A percentile compares a stretch with the other conserved stretches of the same genome.
Conservation (phyloP, 345 rosid genomes). For the Bruguiera gymnorhiza region DNA sequence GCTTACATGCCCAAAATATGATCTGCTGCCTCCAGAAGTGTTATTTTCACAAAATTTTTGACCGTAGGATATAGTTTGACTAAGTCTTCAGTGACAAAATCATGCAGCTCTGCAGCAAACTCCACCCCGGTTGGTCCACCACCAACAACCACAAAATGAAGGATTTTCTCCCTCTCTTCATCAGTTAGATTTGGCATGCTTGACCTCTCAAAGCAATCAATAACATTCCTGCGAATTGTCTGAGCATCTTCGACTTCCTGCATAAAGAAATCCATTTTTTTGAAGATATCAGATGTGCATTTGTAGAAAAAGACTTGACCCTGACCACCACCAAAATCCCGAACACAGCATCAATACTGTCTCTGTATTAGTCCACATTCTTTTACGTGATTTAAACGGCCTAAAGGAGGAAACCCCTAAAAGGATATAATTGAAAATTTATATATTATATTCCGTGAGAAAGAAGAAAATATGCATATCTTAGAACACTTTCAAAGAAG, state of each 20-base stretch:
- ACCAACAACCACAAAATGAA: constrained; percentile 96
- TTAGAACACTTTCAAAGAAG: background rate
- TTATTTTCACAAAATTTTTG: constrained; percentile 57
- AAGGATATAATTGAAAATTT: too few species aligned
- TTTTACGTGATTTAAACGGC: too few species aligned
- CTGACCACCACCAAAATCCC: too few species aligned
- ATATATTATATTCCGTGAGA: too few species aligned
- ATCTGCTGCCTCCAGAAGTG: constrained; percentile 95
- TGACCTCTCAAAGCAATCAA: constrained; percentile 91
- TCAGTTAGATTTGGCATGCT: constrained; percentile 78
- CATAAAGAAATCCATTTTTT: constrained; percentile 15
- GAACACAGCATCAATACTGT: too few species aligned
- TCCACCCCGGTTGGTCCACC: constrained; percentile 99
- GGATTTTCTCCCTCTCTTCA: constrained; percentile 80
- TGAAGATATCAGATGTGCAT: background rate
- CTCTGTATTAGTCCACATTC: too few species aligned
- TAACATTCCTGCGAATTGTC: constrained; percentile 69
- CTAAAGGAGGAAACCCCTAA: too few species aligned
- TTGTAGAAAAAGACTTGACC: background rate
- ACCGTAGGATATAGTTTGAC: constrained; percentile 74
- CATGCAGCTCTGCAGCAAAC: constrained; percentile 96
- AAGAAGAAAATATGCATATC: background rate
- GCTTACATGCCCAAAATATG: constrained; percentile 86
- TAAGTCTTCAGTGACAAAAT: constrained; percentile 81
- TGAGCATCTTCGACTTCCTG: constrained; percentile 99